Base-by-base conservation (phyloP, 768 basidiomycete genomes). In the Auriscalpium microsporum region DNA sequence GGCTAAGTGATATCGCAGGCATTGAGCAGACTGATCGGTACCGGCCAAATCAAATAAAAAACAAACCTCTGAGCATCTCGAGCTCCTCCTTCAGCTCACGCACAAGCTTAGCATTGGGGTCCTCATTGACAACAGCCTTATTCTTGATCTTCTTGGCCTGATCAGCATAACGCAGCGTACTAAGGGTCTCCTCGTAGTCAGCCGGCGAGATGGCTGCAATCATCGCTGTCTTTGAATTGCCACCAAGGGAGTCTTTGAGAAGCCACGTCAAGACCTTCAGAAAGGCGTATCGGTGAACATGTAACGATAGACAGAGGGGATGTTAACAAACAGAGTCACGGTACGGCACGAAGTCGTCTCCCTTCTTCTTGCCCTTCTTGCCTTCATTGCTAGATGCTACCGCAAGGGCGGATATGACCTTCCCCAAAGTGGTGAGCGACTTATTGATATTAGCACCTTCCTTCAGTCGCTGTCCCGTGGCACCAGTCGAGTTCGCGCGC, bases 111-210 rank as follows among this genome's bases (percentile, higher is more conserved):
- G 95, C 95, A 65, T 97, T 99, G 35, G 96, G 96, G 79, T 99
- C 96, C 74, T 99, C 96, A 73, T 99, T 99, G 61, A 99, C 90
- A 56, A 98, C 84, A 14, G 96, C 95, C 75, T 97, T 95, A 73
- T 97, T 99, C 84, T 94, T 97, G 73, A 99, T 99, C 85, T 95
- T 95, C 86, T 99, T 99, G 36, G 95, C 94, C 69, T 92, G 92
- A 77, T 96, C 94, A 63, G 96, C 96, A 71, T 99, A 98, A 6
- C 96, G 88, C 56, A 99, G 75, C 2, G 95, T 98, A 71, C 92
- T 92, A 58, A 98, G 75, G 14, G 95, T 97, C 71, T 98, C 95
- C 62, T 98, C 95, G 66, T 97, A 97, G 72, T 97, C 94, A 47
- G 94, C 94, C n/a, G 94, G 94, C 46, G 93, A 85, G 58, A 99